Percentiles rank a stretch among this genome's conserved stretches.
phyloP scores from a whole-genome alignment of 495 filamentous ascomycete species.

The Aspergillus mulundensis region DNA sequence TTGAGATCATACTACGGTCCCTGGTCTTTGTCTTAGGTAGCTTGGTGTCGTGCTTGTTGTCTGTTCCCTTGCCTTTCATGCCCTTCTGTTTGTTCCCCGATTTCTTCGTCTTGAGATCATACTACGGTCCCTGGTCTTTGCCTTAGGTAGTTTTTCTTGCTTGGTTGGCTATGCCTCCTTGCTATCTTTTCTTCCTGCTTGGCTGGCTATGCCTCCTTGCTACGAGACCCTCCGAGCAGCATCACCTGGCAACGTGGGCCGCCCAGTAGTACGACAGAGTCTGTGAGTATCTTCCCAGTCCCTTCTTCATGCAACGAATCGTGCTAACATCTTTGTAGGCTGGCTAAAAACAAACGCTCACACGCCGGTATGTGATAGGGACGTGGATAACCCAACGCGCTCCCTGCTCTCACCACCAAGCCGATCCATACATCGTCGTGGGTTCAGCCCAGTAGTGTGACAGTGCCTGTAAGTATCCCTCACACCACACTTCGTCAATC shows the following conservation, averaged over 20 bases:
- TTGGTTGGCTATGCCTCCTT: no score
- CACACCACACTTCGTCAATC: not conserved
- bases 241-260: not conserved
- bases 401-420: no score
- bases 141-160: not conserved
- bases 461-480: not conserved
- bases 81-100: not conserved
- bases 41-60: not conserved
- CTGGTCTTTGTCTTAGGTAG: not conserved
- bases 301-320: not conserved
- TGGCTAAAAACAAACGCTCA: slow-evolving; percentile 1
- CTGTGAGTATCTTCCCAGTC: not conserved
- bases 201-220: no score
- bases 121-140: not conserved
- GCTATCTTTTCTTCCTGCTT: no score
- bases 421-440: no score
- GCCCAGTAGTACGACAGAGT: slow-evolving; percentile 1
- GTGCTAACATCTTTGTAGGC: not conserved
- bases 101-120: not conserved
- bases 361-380: no score
- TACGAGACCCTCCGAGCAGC: not conserved
- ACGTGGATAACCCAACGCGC: no score
- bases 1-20: not conserved
- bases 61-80: not conserved
- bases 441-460: no score